phyloP scores from a whole-genome alignment of 148 eudicot species.

The Euryodendron excelsum region DNA sequence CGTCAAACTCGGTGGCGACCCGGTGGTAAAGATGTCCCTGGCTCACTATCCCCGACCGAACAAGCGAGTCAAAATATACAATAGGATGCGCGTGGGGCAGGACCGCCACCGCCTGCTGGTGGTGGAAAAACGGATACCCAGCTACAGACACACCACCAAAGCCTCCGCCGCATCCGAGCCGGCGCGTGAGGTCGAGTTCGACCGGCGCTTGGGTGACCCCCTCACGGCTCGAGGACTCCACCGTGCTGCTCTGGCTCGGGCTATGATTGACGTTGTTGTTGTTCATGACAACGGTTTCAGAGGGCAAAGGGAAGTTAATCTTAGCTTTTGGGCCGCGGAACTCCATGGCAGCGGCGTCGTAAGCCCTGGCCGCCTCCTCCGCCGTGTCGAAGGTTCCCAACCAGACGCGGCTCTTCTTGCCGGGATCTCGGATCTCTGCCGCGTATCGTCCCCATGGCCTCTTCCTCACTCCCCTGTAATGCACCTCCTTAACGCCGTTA shows the following conservation, averaged over 20 bases:
- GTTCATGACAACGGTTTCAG: background rate
- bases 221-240: slow-evolving; percentile 30
- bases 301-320: slow-evolving; percentile 29
- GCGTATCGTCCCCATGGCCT: slow-evolving; percentile 43
- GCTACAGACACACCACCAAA: background rate
- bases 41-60: slow-evolving; percentile 8
- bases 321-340: slow-evolving; percentile 37
- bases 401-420: slow-evolving; percentile 40
- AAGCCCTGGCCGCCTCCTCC: slow-evolving; percentile 39
- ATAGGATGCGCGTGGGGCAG: slow-evolving; percentile 6
- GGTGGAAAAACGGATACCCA: background rate
- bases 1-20: background rate
- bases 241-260: slow-evolving; percentile 38
- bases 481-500: slow-evolving; percentile 15
- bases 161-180: slow-evolving; percentile 7
- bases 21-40: background rate
- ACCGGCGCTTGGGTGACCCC: slow-evolving; percentile 10
- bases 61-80: slow-evolving; percentile 17
- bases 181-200: slow-evolving; percentile 30
- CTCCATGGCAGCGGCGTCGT: slow-evolving; percentile 35
- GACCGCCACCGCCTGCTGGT: slow-evolving; percentile 7
- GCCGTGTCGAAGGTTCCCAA: slow-evolving; percentile 38
- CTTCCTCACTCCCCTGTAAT: slow-evolving; percentile 34
- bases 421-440: slow-evolving; percentile 35
- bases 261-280: background rate